phyloP scores from a whole-genome alignment of 225 moss, liverwort and hornwort genomes.

The Thuidium tamariscinum region DNA sequence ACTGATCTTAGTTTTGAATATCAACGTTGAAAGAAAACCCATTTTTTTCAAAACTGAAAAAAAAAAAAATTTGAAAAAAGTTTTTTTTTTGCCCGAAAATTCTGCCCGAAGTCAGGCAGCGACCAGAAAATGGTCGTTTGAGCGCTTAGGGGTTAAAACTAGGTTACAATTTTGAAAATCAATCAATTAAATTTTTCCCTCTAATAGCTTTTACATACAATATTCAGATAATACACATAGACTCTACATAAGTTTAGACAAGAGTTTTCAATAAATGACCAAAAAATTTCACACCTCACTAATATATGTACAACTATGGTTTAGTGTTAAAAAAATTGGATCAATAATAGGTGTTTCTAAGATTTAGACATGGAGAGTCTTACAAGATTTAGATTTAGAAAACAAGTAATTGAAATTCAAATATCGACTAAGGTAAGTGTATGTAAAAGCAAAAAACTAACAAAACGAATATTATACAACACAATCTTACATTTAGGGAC shows the following conservation, averaged over 20 bases:
- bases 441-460: background rate
- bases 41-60: too few relatives aligned
- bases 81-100: too few relatives aligned
- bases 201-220: background rate
- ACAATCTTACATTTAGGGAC: background rate
- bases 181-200: background rate
- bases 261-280: background rate
- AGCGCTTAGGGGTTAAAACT: background rate
- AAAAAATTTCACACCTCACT: background rate
- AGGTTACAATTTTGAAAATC: background rate
- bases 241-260: background rate
- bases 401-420: background rate
- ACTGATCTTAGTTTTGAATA: too few relatives aligned
- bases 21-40: too few relatives aligned
- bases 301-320: accelerated
- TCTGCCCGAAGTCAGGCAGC: too few relatives aligned
- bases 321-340: background rate
- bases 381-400: background rate
- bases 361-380: background rate
- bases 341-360: background rate
- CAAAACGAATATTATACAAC: background rate
- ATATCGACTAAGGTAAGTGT: accelerated
- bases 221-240: background rate
- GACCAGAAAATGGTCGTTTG: too few relatives aligned
- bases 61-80: too few relatives aligned